phyloP scores from a whole-genome alignment of 2,329 filamentous ascomycete species.

The Huntiella decipiens region DNA sequence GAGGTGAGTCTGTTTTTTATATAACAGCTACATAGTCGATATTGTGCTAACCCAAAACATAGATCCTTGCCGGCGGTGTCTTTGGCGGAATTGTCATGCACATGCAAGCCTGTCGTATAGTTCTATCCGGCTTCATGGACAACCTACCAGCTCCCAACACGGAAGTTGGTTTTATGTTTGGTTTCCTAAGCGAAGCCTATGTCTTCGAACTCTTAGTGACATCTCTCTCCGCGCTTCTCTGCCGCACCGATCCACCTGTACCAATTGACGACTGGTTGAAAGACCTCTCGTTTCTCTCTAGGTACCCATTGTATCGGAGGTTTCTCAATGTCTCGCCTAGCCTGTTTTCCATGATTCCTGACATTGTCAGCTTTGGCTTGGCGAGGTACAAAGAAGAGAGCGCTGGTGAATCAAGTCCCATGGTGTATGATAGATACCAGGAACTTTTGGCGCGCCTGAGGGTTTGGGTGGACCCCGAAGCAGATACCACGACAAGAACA shows the following conservation, averaged over 20 bases:
- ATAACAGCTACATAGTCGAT: not conserved
- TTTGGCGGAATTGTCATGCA: conserved; percentile 9
- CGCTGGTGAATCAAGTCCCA: conserved; percentile 1
- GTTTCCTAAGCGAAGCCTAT: conserved; percentile 10
- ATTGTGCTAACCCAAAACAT: not conserved
- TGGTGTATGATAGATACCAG: conserved; percentile 7
- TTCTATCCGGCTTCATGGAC: conserved; percentile 1
- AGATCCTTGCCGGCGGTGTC: conserved; percentile 7
- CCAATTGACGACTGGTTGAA: conserved; percentile 9
- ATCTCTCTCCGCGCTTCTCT: conserved; percentile 4
- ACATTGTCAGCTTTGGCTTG: conserved; percentile 6
- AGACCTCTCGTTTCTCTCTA: conserved; percentile 4
- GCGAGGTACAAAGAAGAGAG: conserved; percentile 6
- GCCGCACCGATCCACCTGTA: not conserved
- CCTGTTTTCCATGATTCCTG: conserved; percentile 8
- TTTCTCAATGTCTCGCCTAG: conserved; percentile 7
- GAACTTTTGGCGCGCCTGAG: conserved; percentile 3
- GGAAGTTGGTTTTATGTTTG: conserved; percentile 7
- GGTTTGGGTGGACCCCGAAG: conserved; percentile 7
- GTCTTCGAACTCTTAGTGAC: conserved; percentile 4
- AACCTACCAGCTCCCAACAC: not conserved
- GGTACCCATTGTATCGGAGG: conserved; percentile 3
- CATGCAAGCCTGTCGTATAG: conserved; percentile 7
- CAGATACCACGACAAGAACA: conserved; percentile 6
- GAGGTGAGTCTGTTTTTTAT: conserved; percentile 7